Evolutionary conservation across 2,329 filamentous ascomycete genomes (phyloP), one percentile per base, ranked within the genome.

Genomic region (Clonostachys rhizophaga): DNA sequence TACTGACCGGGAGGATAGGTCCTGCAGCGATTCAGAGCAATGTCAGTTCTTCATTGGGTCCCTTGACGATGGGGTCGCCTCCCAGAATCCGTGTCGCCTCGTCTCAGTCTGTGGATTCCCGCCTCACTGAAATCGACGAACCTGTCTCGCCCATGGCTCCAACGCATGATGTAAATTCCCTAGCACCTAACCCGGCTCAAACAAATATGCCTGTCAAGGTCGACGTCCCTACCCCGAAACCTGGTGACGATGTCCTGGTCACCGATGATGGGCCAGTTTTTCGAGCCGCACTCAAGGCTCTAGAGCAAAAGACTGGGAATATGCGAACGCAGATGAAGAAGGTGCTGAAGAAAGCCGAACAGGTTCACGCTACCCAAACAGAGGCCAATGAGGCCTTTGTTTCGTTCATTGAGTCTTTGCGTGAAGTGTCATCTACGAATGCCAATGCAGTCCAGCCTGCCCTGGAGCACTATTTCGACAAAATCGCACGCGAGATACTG

Each of bases 381-480:
- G 83, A 87, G 52, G 92, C 89, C 64, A 99, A 97, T 61, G 89
- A 95, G 46, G 86, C 91, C 6, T 85, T 95, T 55, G 71, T 80
- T 14, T 83, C 81, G 5, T 95, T 99, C 57, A 85, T 95, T 62
- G 88, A 92, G 13, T 86, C 92, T 5, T 72, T 99, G 34, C 83
- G 86, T 52, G 94, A 97, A 60, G 89, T 91, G 1, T 91, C 91
- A 2, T 83, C 83, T 1, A 95, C 91, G 12, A 97, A 97, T 61
- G 88, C 91, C 43, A 96, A 95, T 59, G 94, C 92, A 1, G 91
- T 99, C n/a, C 90, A 95, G 60, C 95, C 94, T 14, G 94, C 92
- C 5, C 78, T 99, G 50, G 94, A 99, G 52, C 91, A 99, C 65
- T 99, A 99, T 64, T 99, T 97, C 59, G 91, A 97, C 67, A 95